These are phyloP conservation scores for Neltuma alba DNA, from an alignment of 306 rosid genomes.

Conservation along the genomic window DNA sequence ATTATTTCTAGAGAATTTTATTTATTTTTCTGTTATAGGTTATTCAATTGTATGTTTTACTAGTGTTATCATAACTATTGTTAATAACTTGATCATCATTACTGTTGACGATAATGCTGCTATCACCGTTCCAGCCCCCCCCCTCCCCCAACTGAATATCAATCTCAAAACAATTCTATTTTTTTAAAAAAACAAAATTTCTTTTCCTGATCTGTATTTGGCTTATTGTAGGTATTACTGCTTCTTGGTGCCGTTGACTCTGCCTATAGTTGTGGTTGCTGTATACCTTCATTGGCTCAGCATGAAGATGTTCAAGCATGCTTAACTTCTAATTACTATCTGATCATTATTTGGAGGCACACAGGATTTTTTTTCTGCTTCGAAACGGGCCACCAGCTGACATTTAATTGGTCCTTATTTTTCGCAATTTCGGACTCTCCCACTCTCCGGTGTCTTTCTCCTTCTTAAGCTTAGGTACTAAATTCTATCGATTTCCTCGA, in stretches of 20 bases:
- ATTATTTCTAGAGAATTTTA: neutral
- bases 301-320: constrained; percentile 94
- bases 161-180: neutral
- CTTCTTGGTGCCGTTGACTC: constrained; percentile 87
- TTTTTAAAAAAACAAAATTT: neutral
- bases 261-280: constrained; percentile 75
- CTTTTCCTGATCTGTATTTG: constrained; percentile 26
- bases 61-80: neutral
- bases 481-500: too few relatives aligned
- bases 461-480: too few relatives aligned
- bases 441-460: too few relatives aligned
- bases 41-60: neutral
- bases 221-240: constrained; percentile 66
- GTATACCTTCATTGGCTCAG: constrained; percentile 92
- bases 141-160: neutral
- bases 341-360: too few relatives aligned
- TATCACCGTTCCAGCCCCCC: neutral
- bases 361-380: too few relatives aligned
- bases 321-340: constrained; percentile 38
- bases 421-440: too few relatives aligned
- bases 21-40: neutral
- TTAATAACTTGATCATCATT: neutral
- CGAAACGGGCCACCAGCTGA: too few relatives aligned
- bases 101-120: neutral
- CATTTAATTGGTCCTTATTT: too few relatives aligned